A percentile compares a stretch with the other conserved stretches of the same genome.
Evolutionary conservation across 352 stramenopile species (phyloP).

Genomic region (Globisporangium polare): DNA sequence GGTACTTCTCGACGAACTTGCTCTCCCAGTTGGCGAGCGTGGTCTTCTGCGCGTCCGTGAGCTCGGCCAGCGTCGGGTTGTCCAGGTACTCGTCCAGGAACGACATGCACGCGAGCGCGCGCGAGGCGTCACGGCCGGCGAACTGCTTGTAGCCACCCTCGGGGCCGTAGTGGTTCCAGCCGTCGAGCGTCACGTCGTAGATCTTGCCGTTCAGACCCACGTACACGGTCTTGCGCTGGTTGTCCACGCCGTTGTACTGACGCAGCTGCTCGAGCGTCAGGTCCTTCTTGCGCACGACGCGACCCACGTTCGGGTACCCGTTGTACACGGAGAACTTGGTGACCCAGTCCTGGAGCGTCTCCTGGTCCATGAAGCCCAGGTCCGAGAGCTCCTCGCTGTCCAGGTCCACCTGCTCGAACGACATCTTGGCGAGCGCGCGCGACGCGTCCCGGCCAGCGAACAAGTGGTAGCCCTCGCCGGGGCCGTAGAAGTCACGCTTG

Average conservation of each 20-base stretch:
- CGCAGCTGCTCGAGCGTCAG: constrained; percentile 84
- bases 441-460: constrained; percentile 96
- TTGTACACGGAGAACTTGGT: constrained; percentile 96
- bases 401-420: constrained; percentile 92
- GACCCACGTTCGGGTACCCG: constrained; percentile 93
- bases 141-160: constrained; percentile 95
- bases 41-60: constrained; percentile 91
- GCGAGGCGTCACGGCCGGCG: constrained; percentile 93
- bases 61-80: constrained; percentile 87
- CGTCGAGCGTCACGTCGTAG: constrained; percentile 96
- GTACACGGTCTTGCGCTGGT: constrained; percentile 91
- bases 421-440: constrained; percentile 94
- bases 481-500: constrained; percentile 95
- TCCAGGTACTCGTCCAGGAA: constrained; percentile 93
- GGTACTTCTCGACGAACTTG: constrained; percentile 95
- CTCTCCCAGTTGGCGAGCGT: constrained; percentile 95
- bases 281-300: constrained; percentile 75
- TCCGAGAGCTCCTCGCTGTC: constrained; percentile 80
- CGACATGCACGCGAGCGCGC: constrained; percentile 95
- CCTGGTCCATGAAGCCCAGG: constrained; percentile 79
- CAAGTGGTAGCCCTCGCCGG: constrained; percentile 93
- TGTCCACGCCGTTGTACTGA: constrained; percentile 77
- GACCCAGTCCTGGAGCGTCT: constrained; percentile 91
- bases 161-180: constrained; percentile 91
- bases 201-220: constrained; percentile 93